phyloP scores from a whole-genome alignment of 257 asterid species.

The Scutellaria barbata region DNA sequence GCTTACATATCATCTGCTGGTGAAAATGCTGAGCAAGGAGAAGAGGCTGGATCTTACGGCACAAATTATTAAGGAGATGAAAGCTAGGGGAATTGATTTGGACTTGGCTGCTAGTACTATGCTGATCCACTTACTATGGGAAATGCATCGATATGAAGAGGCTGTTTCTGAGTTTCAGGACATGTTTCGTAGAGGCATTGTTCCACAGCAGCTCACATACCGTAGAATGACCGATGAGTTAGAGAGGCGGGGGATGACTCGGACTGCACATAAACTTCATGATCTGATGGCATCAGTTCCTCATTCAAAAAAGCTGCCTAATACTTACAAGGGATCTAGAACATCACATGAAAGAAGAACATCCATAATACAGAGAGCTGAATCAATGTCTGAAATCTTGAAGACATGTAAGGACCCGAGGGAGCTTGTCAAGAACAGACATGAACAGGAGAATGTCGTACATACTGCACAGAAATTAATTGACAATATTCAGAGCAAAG shows the following conservation, averaged over 20 bases:
- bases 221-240: constrained; percentile 55
- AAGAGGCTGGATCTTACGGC: constrained; percentile 50
- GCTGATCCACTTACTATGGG: constrained; percentile 71
- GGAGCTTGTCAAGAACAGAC: constrained; percentile 56
- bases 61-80: constrained; percentile 69
- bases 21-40: constrained; percentile 75
- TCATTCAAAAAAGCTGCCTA: constrained; percentile 75
- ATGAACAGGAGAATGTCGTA: constrained; percentile 43
- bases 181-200: constrained; percentile 81
- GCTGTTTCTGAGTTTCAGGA: constrained; percentile 72
- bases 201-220: constrained; percentile 84
- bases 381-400: constrained; percentile 62
- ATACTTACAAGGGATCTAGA: constrained; percentile 52
- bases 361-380: constrained; percentile 67
- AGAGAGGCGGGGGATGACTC: constrained; percentile 60
- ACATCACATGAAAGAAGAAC: constrained; percentile 49
- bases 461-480: constrained; percentile 45
- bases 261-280: constrained; percentile 55
- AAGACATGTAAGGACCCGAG: constrained; percentile 61
- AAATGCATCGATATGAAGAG: constrained; percentile 54
- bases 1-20: constrained; percentile 71
- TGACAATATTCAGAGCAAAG: constrained; percentile 41
- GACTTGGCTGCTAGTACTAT: constrained; percentile 80
- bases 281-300: constrained; percentile 66
- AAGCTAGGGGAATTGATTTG: constrained; percentile 71